phyloP scores from a whole-genome alignment of 441 rosid genomes.

The Gossypium davidsonii region DNA sequence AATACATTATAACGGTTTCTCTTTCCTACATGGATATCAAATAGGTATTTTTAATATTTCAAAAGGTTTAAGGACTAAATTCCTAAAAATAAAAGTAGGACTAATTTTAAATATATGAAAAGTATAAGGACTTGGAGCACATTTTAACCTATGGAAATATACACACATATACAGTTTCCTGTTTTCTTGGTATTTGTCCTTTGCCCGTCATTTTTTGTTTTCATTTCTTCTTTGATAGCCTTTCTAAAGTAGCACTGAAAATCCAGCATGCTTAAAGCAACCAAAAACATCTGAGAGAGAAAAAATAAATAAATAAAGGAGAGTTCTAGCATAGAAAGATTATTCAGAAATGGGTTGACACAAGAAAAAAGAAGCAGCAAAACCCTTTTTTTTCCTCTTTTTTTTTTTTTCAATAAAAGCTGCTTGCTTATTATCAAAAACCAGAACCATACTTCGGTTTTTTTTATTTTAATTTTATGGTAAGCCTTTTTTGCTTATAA shows the following conservation, averaged over 20 bases:
- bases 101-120: no score
- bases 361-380: neutral
- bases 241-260: slow-evolving; percentile 1
- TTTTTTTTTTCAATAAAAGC: neutral
- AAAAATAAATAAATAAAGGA: neutral
- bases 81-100: no score
- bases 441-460: neutral
- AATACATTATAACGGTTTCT: no score
- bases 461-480: neutral
- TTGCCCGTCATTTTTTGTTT: neutral
- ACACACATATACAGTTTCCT: neutral
- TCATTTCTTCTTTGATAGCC: neutral
- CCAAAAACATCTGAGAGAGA: slow-evolving; percentile 12
- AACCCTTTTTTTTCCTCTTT: neutral
- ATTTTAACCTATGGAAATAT: no score
- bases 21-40: no score
- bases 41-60: no score
- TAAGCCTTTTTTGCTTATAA: slow-evolving; percentile 8
- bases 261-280: slow-evolving; percentile 20
- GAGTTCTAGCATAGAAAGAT: slow-evolving; percentile 14
- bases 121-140: no score
- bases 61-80: no score
- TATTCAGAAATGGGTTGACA: slow-evolving; percentile 27
- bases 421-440: slow-evolving; percentile 9
- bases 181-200: neutral